phyloP scores from a whole-genome alignment of 257 asterid species.

The Cordia subcordata region DNA sequence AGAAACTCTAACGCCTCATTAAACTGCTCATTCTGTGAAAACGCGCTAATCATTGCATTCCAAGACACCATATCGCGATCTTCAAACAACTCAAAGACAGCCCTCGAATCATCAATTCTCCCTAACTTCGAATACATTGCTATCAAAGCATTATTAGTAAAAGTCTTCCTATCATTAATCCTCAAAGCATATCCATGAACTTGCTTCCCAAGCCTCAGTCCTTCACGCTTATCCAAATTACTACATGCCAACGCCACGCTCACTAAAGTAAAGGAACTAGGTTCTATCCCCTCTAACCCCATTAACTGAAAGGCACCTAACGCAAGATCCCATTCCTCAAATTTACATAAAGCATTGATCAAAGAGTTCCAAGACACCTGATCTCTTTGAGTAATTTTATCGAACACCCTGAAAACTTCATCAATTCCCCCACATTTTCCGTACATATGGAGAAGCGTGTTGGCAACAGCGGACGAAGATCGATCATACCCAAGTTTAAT shows the following conservation, averaged over 20 bases:
- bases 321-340: conserved; percentile 70
- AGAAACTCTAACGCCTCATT: conserved; percentile 62
- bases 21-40: conserved; percentile 51
- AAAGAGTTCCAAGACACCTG: conserved; percentile 86
- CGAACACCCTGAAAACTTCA: conserved; percentile 60
- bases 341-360: conserved; percentile 68
- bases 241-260: conserved; percentile 76
- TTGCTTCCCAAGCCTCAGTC: conserved; percentile 74
- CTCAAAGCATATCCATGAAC: conserved; percentile 65
- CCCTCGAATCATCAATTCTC: conserved; percentile 45
- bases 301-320: conserved; percentile 58
- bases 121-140: conserved; percentile 82
- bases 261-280: conserved; percentile 75
- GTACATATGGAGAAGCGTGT: conserved; percentile 63
- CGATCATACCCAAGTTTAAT: conserved; percentile 54
- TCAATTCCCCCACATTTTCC: conserved; percentile 42
- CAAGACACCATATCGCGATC: conserved; percentile 71
- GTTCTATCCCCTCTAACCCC: conserved; percentile 49
- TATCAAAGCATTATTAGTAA: conserved; percentile 69
- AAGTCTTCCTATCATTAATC: conserved; percentile 52
- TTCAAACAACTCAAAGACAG: conserved; percentile 45
- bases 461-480: conserved; percentile 57
- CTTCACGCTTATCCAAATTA: conserved; percentile 44
- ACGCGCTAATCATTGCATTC: conserved; percentile 66
- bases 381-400: conserved; percentile 61